Evolutionary conservation across 768 basidiomycete genomes (phyloP).

Genomic region (Lentinula sp.): DNA sequence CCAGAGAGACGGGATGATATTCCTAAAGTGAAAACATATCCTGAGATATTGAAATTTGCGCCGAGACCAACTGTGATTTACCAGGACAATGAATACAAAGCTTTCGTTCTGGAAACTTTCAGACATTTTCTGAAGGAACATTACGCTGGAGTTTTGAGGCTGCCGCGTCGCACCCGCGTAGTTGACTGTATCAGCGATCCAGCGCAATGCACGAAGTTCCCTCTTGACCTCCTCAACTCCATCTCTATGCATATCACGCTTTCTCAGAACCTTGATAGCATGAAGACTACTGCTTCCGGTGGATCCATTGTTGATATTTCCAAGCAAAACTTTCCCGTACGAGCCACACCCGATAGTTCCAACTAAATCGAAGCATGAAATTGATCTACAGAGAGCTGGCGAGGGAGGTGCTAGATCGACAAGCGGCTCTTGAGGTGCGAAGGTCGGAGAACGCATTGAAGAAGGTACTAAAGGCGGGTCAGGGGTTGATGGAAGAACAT

Average conservation of each 20-base stretch:
- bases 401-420: not conserved
- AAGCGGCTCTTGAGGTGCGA: not conserved
- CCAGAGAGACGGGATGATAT: slow-evolving; percentile 24
- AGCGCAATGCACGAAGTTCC: slow-evolving; percentile 17
- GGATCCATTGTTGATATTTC: slow-evolving; percentile 6
- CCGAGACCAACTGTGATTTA: slow-evolving; percentile 4
- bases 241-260: slow-evolving; percentile 5
- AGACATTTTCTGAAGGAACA: slow-evolving; percentile 18
- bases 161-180: not conserved
- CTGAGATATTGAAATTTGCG: not conserved
- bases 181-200: slow-evolving; percentile 11
- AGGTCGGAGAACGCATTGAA: not conserved
- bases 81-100: slow-evolving; percentile 19
- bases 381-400: slow-evolving; percentile 1
- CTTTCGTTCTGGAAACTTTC: slow-evolving; percentile 17
- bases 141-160: slow-evolving; percentile 4
- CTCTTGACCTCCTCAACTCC: slow-evolving; percentile 7
- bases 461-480: not conserved
- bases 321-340: slow-evolving; percentile 20
- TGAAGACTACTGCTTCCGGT: slow-evolving; percentile 8
- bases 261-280: slow-evolving; percentile 19
- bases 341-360: slow-evolving; percentile 18
- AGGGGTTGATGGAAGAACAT: not conserved
- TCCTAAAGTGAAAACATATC: slow-evolving; percentile 14
- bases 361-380: slow-evolving; percentile 9